phyloP scores from a whole-genome alignment of 352 stramenopile species.

The Globisporangium nunn region DNA sequence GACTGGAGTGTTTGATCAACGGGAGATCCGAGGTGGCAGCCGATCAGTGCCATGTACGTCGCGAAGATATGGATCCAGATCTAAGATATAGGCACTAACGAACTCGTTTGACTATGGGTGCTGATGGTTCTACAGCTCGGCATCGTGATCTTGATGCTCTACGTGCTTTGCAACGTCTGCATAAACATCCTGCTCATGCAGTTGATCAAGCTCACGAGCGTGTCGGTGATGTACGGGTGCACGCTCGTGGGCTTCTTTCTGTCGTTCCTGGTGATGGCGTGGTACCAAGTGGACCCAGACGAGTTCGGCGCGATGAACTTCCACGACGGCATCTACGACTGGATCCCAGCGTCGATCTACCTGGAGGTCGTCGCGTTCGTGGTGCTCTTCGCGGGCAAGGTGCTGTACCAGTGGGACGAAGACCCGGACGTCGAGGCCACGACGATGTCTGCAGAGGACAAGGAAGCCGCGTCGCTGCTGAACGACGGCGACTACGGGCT shows the following conservation, averaged over 20 bases:
- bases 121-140: slow-evolving; percentile 37
- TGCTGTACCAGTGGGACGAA: slow-evolving; percentile 77
- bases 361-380: slow-evolving; percentile 68
- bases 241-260: slow-evolving; percentile 62
- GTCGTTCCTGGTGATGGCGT: slow-evolving; percentile 65
- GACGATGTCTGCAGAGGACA: slow-evolving; percentile 78
- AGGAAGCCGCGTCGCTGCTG: slow-evolving; percentile 72
- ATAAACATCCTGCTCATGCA: slow-evolving; percentile 71
- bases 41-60: slow-evolving; percentile 69
- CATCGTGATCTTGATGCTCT: slow-evolving; percentile 58
- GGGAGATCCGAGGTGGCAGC: slow-evolving; percentile 54
- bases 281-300: slow-evolving; percentile 71
- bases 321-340: slow-evolving; percentile 50
- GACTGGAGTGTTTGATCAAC: slow-evolving; percentile 75
- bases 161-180: slow-evolving; percentile 70
- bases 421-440: slow-evolving; percentile 74
- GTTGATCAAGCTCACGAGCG: slow-evolving; percentile 67
- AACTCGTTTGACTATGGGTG: neutral
- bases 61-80: neutral
- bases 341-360: slow-evolving; percentile 65
- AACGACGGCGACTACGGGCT: slow-evolving; percentile 66
- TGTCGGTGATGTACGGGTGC: slow-evolving; percentile 73
- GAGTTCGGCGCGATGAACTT: slow-evolving; percentile 55
- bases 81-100: neutral
- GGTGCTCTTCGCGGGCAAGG: slow-evolving; percentile 56